Conservation (phyloP, 257 asterid species). For the Solanum ossicruentum region DNA sequence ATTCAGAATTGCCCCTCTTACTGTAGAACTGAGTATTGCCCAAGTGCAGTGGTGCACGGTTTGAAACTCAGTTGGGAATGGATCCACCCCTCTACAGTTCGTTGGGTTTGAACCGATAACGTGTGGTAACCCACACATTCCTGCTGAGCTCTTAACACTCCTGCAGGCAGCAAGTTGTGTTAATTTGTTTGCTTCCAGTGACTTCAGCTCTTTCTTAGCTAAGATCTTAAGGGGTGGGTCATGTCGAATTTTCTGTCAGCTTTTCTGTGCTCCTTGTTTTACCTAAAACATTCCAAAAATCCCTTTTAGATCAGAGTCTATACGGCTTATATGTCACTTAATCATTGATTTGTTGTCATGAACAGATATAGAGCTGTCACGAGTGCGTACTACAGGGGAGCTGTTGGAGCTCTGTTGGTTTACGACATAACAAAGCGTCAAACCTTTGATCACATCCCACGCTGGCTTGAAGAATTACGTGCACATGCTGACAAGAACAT, state of each 20-base stretch:
- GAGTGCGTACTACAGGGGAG: conserved; percentile 77
- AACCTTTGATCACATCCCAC: conserved; percentile 72
- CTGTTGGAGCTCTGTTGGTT: conserved; percentile 74
- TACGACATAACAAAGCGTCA: conserved; percentile 63
- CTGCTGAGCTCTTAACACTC: not conserved
- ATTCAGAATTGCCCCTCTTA: not conserved
- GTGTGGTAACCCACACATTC: not conserved
- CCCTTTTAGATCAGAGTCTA: not conserved
- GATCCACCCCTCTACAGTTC: not conserved
- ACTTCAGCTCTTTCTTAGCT: not conserved
- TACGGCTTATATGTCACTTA: not conserved
- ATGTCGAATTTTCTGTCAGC: not conserved
- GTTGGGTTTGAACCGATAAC: not conserved
- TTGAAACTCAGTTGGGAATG: not conserved
- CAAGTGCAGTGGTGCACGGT: not conserved
- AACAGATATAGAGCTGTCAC: conserved; percentile 78
- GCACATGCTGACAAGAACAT: conserved; percentile 52
- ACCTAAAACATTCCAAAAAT: not conserved
- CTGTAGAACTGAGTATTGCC: not conserved
- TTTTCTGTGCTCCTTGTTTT: not conserved
- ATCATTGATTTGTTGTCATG: not conserved
- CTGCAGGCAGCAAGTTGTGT: not conserved
- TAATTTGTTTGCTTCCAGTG: not conserved
- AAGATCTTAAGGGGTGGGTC: not conserved
- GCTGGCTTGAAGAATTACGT: conserved; percentile 55